Conservation (phyloP, 1,284 basidiomycete species). For the Retiboletus flavoniger region DNA sequence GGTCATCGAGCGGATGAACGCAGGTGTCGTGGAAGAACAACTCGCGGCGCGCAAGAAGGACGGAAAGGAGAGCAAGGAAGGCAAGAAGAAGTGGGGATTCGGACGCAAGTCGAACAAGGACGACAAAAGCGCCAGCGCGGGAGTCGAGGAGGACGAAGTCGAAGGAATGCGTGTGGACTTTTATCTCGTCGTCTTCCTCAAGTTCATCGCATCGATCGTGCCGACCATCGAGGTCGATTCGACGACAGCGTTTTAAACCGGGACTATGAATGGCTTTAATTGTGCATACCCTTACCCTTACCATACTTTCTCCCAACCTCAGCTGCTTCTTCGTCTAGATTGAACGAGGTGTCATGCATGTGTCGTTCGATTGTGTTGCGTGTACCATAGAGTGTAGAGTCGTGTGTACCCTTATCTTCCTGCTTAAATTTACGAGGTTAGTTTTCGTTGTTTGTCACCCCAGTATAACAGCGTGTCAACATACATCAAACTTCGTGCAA, state of each 20-base stretch:
- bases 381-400: slow-evolving; percentile 33
- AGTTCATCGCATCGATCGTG: slow-evolving; percentile 93
- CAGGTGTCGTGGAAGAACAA: slow-evolving; percentile 77
- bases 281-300: slow-evolving; percentile 26
- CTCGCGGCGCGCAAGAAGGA: slow-evolving; percentile 54
- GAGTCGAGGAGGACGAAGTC: slow-evolving; percentile 68
- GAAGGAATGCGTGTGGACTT: slow-evolving; percentile 94
- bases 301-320: background rate
- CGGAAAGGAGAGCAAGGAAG: slow-evolving; percentile 55
- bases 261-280: slow-evolving; percentile 9
- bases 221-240: slow-evolving; percentile 96
- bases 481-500: background rate
- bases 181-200: slow-evolving; percentile 94
- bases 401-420: slow-evolving; percentile 23
- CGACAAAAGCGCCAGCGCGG: slow-evolving; percentile 41
- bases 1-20: slow-evolving; percentile 98
- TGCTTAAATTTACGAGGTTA: slow-evolving; percentile 14
- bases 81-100: slow-evolving; percentile 85
- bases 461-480: no score
- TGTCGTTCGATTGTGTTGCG: slow-evolving; percentile 3
- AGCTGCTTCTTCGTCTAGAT: slow-evolving; percentile 5
- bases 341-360: slow-evolving; percentile 3
- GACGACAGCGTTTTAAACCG: slow-evolving; percentile 72
- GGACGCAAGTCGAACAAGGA: slow-evolving; percentile 72
- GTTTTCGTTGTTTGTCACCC: background rate